A percentile compares a stretch with the other conserved stretches of the same genome.
phyloP scores from a whole-genome alignment of 2,329 filamentous ascomycete genomes.

The Chrysoporthe puriensis region DNA sequence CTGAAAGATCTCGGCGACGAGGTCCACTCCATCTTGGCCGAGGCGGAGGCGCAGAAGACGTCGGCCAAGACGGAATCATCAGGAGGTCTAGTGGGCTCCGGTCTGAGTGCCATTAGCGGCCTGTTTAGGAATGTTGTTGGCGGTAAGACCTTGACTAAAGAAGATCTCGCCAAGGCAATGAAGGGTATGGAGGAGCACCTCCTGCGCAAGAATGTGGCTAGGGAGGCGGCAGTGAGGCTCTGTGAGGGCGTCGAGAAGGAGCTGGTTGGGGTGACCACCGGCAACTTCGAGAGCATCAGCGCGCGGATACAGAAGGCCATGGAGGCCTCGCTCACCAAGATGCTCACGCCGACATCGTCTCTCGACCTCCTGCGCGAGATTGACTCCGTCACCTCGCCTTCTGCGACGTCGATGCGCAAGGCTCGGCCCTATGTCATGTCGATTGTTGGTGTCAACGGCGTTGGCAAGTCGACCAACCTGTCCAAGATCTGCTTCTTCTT shows the following conservation, averaged over 20 bases:
- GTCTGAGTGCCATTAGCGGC: constrained; percentile 81
- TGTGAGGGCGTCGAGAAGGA: constrained; percentile 92
- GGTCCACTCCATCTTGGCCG: constrained; percentile 84
- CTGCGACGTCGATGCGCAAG: constrained; percentile 63
- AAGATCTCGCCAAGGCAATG: constrained; percentile 88
- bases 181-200: constrained; percentile 96
- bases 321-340: constrained; percentile 90
- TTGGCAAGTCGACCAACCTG: constrained; percentile 96
- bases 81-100: constrained; percentile 73
- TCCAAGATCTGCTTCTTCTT: constrained; percentile 99
- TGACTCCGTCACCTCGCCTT: constrained; percentile 72
- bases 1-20: constrained; percentile 92
- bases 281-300: constrained; percentile 87
- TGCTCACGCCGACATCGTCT: constrained; percentile 93
- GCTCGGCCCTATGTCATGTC: constrained; percentile 93
- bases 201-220: constrained; percentile 92
- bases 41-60: constrained; percentile 69
- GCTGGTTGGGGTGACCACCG: constrained; percentile 87
- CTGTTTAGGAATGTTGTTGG: constrained; percentile 95
- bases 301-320: constrained; percentile 82
- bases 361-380: constrained; percentile 95
- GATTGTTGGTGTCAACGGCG: constrained; percentile 97
- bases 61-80: constrained; percentile 50
- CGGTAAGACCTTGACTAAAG: constrained; percentile 87
- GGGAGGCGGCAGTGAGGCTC: constrained; percentile 87